These are phyloP conservation scores for Wickerhamiella spandovensis DNA, from an alignment of 805 yeast genomes.

Conservation along the genomic window DNA sequence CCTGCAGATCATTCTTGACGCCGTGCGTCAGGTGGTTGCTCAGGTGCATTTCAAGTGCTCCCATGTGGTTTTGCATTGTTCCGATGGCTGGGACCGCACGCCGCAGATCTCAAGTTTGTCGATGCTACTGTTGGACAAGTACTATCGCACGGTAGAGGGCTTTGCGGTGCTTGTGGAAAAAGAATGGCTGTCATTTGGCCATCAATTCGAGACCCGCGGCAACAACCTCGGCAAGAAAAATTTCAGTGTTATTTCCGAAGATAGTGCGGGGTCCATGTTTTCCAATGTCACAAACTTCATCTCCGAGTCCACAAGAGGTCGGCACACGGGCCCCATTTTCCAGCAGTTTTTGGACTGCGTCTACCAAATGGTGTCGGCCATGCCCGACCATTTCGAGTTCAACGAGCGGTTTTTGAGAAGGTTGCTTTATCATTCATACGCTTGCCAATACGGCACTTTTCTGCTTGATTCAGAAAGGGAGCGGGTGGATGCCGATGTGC, in stretches of 20 bases:
- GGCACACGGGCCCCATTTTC: slow-evolving; percentile 74
- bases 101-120: slow-evolving; percentile 76
- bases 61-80: slow-evolving; percentile 80
- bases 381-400: slow-evolving; percentile 66
- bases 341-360: slow-evolving; percentile 89
- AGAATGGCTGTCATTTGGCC: slow-evolving; percentile 94
- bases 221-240: slow-evolving; percentile 28
- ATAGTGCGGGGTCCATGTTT: slow-evolving; percentile 21
- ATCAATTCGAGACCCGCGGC: slow-evolving; percentile 69
- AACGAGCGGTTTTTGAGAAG: slow-evolving; percentile 80
- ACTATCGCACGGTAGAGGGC: slow-evolving; percentile 75
- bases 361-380: slow-evolving; percentile 61
- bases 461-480: slow-evolving; percentile 64
- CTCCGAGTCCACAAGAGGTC: slow-evolving; percentile 16
- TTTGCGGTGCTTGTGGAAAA: slow-evolving; percentile 77
- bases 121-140: slow-evolving; percentile 82
- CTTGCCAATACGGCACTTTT: slow-evolving; percentile 93
- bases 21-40: slow-evolving; percentile 65
- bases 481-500: slow-evolving; percentile 31
- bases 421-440: slow-evolving; percentile 72
- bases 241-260: background rate
- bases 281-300: slow-evolving; percentile 32
- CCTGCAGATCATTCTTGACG: slow-evolving; percentile 50
- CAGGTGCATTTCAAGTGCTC: slow-evolving; percentile 74
- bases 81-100: slow-evolving; percentile 98